Evolutionary conservation across 1,139 yeast genomes (phyloP).

Genomic region (Arxiozyma slooffiae): DNA sequence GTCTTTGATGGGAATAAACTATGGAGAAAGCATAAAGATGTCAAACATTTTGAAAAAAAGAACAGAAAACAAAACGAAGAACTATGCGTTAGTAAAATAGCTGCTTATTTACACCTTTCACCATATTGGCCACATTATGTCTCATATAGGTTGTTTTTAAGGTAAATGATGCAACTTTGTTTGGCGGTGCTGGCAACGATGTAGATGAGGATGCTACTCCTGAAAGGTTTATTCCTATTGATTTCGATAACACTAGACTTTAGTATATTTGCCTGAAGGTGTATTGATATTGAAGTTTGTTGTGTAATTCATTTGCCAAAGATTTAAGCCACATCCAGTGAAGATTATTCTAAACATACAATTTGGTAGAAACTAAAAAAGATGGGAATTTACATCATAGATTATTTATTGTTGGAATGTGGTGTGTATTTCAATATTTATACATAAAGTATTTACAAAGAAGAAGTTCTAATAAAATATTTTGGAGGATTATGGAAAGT

Average conservation of each 20-base stretch:
- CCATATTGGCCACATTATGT: constrained; percentile 27
- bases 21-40: constrained; percentile 79
- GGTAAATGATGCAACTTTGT: constrained; percentile 11
- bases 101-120: constrained; percentile 43
- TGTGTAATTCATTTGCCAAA: constrained; percentile 68
- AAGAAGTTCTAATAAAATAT: constrained; percentile 43
- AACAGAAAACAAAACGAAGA: constrained; percentile 89
- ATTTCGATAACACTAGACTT: neutral
- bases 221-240: neutral
- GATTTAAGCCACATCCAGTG: constrained; percentile 64
- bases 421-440: constrained; percentile 92
- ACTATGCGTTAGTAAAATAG: constrained; percentile 83
- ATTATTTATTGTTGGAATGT: constrained; percentile 86
- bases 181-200: constrained; percentile 12
- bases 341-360: constrained; percentile 61
- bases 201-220: neutral
- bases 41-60: constrained; percentile 49
- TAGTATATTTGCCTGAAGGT: constrained; percentile 31
- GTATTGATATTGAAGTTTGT: constrained; percentile 39
- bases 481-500: constrained; percentile 58
- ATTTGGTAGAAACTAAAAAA: constrained; percentile 60
- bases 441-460: constrained; percentile 86
- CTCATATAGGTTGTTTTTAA: neutral
- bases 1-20: constrained; percentile 84
- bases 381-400: constrained; percentile 74